A percentile compares a stretch with the other conserved stretches of the same genome.
These are phyloP conservation scores for Lecanicillium sp. DNA, from an alignment of 2,329 filamentous ascomycete species.

Conservation along the genomic window DNA sequence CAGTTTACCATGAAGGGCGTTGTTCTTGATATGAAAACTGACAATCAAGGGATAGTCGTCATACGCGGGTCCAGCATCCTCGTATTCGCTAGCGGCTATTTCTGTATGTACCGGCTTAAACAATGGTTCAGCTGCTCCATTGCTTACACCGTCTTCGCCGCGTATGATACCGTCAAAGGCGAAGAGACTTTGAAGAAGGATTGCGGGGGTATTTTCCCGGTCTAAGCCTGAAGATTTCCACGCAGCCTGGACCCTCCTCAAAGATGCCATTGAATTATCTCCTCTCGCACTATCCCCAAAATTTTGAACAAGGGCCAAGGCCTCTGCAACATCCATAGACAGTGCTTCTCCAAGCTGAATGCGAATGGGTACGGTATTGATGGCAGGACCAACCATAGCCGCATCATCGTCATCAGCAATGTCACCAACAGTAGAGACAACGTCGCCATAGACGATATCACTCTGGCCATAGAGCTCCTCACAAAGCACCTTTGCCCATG, in stretches of 20 bases:
- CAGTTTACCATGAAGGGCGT: constrained; percentile 11
- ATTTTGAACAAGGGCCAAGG: constrained; percentile 6
- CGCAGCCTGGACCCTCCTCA: constrained; percentile 13
- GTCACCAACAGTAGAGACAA: constrained; percentile 9
- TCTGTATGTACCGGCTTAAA: too few species aligned
- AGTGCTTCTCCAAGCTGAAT: constrained; percentile 3
- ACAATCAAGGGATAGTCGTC: constrained; percentile 17
- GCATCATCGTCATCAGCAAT: not conserved
- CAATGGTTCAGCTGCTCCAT: too few species aligned
- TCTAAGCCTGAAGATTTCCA: constrained; percentile 13
- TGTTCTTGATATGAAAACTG: constrained; percentile 15
- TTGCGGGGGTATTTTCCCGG: constrained; percentile 3
- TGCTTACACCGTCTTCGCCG: too few species aligned
- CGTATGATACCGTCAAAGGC: constrained; percentile 16
- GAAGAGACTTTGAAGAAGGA: constrained; percentile 17
- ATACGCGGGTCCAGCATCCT: constrained; percentile 9
- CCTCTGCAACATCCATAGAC: constrained; percentile 6
- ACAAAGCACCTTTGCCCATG: constrained; percentile 16
- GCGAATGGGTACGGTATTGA: constrained; percentile 16
- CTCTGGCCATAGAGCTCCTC: constrained; percentile 12
- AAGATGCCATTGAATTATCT: constrained; percentile 12
- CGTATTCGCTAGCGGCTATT: too few species aligned
- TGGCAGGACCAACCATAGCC: constrained; percentile 11
- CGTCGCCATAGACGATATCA: constrained; percentile 15
- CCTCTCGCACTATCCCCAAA: constrained; percentile 13